Evolutionary conservation across 1,284 basidiomycete genomes (phyloP).

Genomic region (Ustilago tritici): DNA sequence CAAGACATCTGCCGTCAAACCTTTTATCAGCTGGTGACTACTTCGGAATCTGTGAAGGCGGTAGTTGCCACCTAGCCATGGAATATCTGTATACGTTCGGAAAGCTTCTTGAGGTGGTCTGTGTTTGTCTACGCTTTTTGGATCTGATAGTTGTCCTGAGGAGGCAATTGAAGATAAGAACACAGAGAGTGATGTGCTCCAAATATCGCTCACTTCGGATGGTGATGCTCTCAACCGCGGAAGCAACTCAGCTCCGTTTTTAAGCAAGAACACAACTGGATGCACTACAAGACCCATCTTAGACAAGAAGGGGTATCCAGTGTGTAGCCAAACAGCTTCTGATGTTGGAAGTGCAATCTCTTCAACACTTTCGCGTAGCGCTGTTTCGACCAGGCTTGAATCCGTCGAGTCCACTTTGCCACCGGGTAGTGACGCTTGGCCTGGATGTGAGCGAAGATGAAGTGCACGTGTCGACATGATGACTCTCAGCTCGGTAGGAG

Average conservation of each 20-base stretch:
- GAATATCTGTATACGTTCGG: slow-evolving; percentile 54
- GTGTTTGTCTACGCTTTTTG: slow-evolving; percentile 41
- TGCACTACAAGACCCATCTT: slow-evolving; percentile 56
- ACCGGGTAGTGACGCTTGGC: slow-evolving; percentile 54
- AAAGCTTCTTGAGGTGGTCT: slow-evolving; percentile 42
- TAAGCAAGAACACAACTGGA: slow-evolving; percentile 47
- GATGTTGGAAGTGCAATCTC: slow-evolving; percentile 36
- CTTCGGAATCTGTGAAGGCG: slow-evolving; percentile 49
- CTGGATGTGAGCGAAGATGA: slow-evolving; percentile 52
- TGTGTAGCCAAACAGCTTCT: slow-evolving; percentile 35
- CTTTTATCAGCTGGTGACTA: slow-evolving; percentile 48
- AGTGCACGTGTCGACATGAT: slow-evolving; percentile 55
- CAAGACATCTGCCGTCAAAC: slow-evolving; percentile 51
- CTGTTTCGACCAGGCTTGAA: slow-evolving; percentile 29
- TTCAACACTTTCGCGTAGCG: slow-evolving; percentile 50
- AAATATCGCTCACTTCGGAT: slow-evolving; percentile 46
- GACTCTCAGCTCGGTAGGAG: slow-evolving; percentile 25
- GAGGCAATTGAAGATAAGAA: slow-evolving; percentile 37
- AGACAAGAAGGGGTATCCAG: slow-evolving; percentile 46
- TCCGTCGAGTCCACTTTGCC: slow-evolving; percentile 49
- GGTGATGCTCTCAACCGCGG: slow-evolving; percentile 23
- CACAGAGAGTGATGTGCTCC: slow-evolving; percentile 27
- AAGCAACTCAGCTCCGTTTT: slow-evolving; percentile 18
- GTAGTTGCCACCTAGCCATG: slow-evolving; percentile 41
- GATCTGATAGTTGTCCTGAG: slow-evolving; percentile 12